These are phyloP conservation scores for Solanum hybrid DNA, from an alignment of 305 asterid species.

Conservation along the genomic window DNA sequence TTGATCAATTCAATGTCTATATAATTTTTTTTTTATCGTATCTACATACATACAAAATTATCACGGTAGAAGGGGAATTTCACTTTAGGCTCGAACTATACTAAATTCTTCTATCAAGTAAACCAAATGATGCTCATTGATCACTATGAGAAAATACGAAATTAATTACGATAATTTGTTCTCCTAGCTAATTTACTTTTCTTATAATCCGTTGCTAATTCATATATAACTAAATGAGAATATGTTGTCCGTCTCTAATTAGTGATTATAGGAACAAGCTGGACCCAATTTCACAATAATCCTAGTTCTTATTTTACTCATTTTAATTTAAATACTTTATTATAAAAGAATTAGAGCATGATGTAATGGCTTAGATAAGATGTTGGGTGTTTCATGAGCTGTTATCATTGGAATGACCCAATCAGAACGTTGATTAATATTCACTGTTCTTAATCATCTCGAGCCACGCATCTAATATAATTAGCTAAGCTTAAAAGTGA, in stretches of 20 bases:
- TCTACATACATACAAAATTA: neutral
- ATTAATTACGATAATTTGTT: too few relatives aligned
- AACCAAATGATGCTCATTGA: neutral
- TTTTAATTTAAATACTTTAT: neutral
- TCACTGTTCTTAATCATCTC: constrained; percentile 4
- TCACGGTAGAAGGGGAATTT: neutral
- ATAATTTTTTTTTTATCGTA: neutral
- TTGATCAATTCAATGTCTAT: neutral
- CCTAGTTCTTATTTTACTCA: neutral
- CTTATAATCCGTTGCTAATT: too few relatives aligned
- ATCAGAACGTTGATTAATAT: neutral
- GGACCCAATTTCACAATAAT: neutral
- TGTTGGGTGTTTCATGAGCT: neutral
- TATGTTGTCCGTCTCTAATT: neutral
- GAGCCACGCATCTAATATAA: constrained; percentile 24
- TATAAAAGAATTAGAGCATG: neutral
- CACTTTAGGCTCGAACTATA: neutral
- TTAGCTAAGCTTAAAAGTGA: neutral
- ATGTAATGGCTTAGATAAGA: constrained; percentile 18
- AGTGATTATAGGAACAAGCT: neutral
- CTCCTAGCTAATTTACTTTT: neutral
- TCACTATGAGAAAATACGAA: neutral
- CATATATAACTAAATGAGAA: too few relatives aligned
- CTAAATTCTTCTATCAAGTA: neutral
- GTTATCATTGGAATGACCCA: constrained; percentile 1